Evolutionary conservation across 805 yeast species (phyloP).

Genomic region (Saccharomycopsis javanensis): DNA sequence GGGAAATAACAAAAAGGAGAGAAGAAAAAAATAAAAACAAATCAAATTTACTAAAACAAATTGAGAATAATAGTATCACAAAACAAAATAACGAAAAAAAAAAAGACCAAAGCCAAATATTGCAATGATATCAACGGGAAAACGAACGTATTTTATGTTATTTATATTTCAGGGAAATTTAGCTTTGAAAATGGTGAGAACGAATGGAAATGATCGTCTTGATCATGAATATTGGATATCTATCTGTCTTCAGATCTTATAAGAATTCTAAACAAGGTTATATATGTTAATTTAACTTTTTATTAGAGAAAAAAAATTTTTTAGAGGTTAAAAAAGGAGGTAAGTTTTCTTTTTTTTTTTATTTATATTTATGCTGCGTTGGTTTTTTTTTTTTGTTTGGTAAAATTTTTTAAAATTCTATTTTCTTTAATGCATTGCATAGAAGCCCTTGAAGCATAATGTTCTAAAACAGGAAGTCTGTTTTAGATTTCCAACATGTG

Average conservation of each 20-base stretch:
- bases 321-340: background rate
- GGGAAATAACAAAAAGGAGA: no score
- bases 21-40: no score
- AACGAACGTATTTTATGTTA: no score
- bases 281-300: background rate
- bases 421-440: background rate
- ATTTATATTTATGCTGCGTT: background rate
- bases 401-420: background rate
- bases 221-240: background rate
- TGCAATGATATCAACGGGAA: no score
- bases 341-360: background rate
- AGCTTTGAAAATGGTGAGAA: background rate
- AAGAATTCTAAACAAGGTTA: background rate
- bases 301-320: background rate
- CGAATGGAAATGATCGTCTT: background rate
- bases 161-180: no score
- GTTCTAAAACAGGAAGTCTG: background rate
- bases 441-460: background rate
- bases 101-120: no score
- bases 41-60: no score
- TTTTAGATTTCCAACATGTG: slow-evolving; percentile 1
- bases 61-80: no score
- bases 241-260: background rate
- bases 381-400: background rate
- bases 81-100: no score